A percentile compares a stretch with the other conserved stretches of the same genome.
Evolutionary conservation across 495 filamentous ascomycete genomes (phyloP).

Genomic region (Aspergillus conjunctus): DNA sequence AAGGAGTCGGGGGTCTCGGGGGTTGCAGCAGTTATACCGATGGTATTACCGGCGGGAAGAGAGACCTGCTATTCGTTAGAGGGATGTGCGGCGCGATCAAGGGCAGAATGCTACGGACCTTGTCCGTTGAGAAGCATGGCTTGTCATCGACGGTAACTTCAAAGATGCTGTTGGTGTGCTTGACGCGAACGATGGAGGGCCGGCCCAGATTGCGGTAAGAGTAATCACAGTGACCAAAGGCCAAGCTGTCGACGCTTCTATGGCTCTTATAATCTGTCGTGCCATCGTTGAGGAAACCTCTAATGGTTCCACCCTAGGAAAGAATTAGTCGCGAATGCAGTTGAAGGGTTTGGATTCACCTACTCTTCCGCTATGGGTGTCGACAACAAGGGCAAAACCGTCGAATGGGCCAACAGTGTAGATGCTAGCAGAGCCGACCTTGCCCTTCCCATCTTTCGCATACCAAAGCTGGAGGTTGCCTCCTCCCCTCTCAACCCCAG

Average conservation of each 20-base stretch:
- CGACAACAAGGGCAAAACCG: slow-evolving; percentile 81
- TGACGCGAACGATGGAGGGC: slow-evolving; percentile 73
- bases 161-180: slow-evolving; percentile 62
- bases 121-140: slow-evolving; percentile 80
- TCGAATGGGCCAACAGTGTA: slow-evolving; percentile 84
- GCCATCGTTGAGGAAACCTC: slow-evolving; percentile 95
- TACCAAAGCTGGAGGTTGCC: slow-evolving; percentile 97
- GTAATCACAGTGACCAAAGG: slow-evolving; percentile 93
- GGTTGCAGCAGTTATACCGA: slow-evolving; percentile 84
- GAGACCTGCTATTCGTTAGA: slow-evolving; percentile 49
- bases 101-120: slow-evolving; percentile 45
- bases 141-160: slow-evolving; percentile 80
- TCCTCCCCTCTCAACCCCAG: slow-evolving; percentile 78
- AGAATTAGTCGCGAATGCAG: slow-evolving; percentile 17
- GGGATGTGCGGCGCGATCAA: not conserved
- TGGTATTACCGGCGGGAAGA: slow-evolving; percentile 79
- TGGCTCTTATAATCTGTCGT: slow-evolving; percentile 76
- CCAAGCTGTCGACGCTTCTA: slow-evolving; percentile 76
- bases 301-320: slow-evolving; percentile 69
- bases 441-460: slow-evolving; percentile 66
- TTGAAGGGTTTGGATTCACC: slow-evolving; percentile 10
- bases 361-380: slow-evolving; percentile 80
- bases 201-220: slow-evolving; percentile 89
- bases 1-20: slow-evolving; percentile 93
- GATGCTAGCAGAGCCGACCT: slow-evolving; percentile 70